Evolutionary conservation across 2,329 filamentous ascomycete species (phyloP).

Genomic region (Penicillium digitatum): DNA sequence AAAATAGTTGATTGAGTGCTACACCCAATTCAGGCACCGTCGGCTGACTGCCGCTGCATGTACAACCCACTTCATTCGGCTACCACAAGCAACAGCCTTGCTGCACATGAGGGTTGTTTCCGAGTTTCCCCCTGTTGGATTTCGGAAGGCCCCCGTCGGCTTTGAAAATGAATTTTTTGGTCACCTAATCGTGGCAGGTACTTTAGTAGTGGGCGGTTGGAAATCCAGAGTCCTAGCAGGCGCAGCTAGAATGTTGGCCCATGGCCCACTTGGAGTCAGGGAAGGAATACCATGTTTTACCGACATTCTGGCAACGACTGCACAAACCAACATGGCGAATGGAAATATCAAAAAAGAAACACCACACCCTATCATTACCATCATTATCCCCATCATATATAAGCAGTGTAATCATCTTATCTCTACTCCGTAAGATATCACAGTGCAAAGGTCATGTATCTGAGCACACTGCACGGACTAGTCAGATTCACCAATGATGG

Average conservation of each 20-base stretch:
- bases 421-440: not conserved
- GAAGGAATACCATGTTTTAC: not conserved
- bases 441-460: slow-evolving; percentile 3
- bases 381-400: not conserved
- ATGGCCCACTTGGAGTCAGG: not conserved
- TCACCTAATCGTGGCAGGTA: not conserved
- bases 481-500: not conserved
- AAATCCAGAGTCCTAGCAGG: not conserved
- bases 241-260: not conserved
- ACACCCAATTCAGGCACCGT: slow-evolving; percentile 7
- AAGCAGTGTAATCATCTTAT: not conserved
- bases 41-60: slow-evolving; percentile 15
- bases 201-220: not conserved
- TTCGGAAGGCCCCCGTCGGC: not conserved
- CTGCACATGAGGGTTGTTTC: slow-evolving; percentile 4
- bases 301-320: not conserved
- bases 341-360: not conserved
- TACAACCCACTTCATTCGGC: slow-evolving; percentile 1
- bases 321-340: not conserved
- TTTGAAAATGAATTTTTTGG: not conserved
- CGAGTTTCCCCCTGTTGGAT: not conserved
- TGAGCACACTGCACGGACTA: not conserved
- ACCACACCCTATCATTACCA: not conserved
- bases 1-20: not conserved
- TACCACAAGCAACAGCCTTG: slow-evolving; percentile 4